Conservation (phyloP, 2,329 filamentous ascomycete genomes). For the Teratosphaeria pseudoeucalypti region DNA sequence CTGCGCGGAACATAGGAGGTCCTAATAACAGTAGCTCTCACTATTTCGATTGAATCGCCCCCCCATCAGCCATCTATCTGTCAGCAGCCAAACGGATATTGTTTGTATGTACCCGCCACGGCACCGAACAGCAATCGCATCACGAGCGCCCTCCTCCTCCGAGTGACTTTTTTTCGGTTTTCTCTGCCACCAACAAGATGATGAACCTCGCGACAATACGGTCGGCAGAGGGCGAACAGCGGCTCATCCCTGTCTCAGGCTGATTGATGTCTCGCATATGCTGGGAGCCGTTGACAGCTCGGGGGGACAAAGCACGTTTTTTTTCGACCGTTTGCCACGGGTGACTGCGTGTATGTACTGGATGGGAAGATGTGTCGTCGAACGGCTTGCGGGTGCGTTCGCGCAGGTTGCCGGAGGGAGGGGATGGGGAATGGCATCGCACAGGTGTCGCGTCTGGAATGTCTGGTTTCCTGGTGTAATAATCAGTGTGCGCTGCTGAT, state of each 20-base stretch:
- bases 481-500: not conserved
- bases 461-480: not conserved
- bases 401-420: conserved; percentile 1
- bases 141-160: not conserved
- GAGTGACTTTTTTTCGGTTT: not conserved
- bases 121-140: not conserved
- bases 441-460: not conserved
- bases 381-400: not conserved
- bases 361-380: not conserved
- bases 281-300: not conserved
- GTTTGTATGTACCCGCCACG: not conserved
- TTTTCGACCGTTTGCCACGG: not conserved
- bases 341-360: not conserved
- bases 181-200: not conserved
- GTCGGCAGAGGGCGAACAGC: not conserved
- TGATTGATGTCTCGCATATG: not conserved
- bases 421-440: not conserved
- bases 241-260: not conserved
- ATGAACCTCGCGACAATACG: too few species aligned
- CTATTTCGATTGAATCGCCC: too few species aligned
- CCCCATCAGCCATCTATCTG: not conserved
- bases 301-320: conserved; percentile 1
- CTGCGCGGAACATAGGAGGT: not conserved
- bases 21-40: too few species aligned
- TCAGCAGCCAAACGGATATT: not conserved